Evolutionary conservation across 2,329 filamentous ascomycete genomes (phyloP), one percentile per base, ranked within the genome.

Genomic region (Phaeosphaeriaceae sp.): DNA sequence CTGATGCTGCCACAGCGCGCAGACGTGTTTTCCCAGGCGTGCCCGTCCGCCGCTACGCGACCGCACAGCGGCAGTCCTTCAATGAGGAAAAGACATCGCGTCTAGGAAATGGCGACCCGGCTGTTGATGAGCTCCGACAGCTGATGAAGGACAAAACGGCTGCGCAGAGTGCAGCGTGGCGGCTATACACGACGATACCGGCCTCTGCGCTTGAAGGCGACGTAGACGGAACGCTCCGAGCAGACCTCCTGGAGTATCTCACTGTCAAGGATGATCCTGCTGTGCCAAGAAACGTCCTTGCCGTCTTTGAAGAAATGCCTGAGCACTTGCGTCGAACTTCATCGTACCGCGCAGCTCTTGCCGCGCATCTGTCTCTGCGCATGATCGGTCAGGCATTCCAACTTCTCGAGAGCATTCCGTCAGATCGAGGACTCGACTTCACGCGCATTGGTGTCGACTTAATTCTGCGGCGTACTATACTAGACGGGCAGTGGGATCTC

Each of bases 231-330:
- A 33, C 46, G 1, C 25, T 75, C 41, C 60, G 56, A 11, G 57
- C 50, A 15, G 56, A 70, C 41, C 60, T 78, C 11, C 67, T 79
- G 9, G 64, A 72, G 15, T 76, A 75, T 50, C 61, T 79, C 15
- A 61, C 53, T 5, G 45, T 55, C 11, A 60, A 68, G 17, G 57
- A 59, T 13, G 52, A 62, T 11, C 48, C 68, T 2, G 49, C 76
- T 22, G 78, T 85, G 66, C 72, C 78, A 15, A 75, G 77, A 56
- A 79, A 82, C 48, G 74, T 78, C 19, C 74, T 80, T 49, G 60
- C 75, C n/a, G 58, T 86, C 9, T 86, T 86, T 64, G 68, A 80
- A 27, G 56, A 62, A 3, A 77, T 85, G 24, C 67, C 76, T 3
- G 22, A 58, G 1, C 53, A 74, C 9, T 54, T 76, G 40, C 80